These are phyloP conservation scores for Penicillium ucsense DNA, from an alignment of 495 filamentous ascomycete species.

Conservation along the genomic window DNA sequence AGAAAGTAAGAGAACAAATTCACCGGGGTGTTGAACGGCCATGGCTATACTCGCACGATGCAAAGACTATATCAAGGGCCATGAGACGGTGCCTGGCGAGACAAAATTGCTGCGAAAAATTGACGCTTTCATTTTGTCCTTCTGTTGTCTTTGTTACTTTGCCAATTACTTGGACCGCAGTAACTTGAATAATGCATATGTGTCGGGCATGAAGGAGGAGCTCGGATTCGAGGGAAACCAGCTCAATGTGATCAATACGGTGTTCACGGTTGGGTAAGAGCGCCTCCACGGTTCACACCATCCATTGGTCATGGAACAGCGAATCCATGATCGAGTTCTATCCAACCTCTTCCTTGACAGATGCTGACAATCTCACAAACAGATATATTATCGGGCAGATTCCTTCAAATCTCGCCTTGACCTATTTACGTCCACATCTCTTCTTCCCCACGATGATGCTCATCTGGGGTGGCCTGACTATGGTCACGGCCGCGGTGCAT, in stretches of 20 bases:
- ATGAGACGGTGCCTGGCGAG: constrained; percentile 8
- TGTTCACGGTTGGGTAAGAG: constrained; percentile 20
- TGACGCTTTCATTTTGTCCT: constrained; percentile 57
- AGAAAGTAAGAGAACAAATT: too few species aligned
- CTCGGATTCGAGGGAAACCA: constrained; percentile 47
- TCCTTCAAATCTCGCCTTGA: constrained; percentile 50
- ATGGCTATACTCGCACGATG: neutral
- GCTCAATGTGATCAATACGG: constrained; percentile 49
- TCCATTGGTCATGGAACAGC: too few species aligned
- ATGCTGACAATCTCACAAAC: too few species aligned
- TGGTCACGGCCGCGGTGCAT: constrained; percentile 45
- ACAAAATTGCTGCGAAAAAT: constrained; percentile 17
- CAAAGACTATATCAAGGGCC: constrained; percentile 2
- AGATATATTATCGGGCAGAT: constrained; percentile 48
- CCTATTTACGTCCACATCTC: constrained; percentile 46
- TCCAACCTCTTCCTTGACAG: neutral
- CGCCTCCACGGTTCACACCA: too few species aligned
- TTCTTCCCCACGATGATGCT: constrained; percentile 55
- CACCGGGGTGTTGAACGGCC: neutral
- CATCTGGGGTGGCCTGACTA: constrained; percentile 51
- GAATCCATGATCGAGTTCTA: neutral
- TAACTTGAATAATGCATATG: constrained; percentile 54
- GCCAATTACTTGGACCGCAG: constrained; percentile 44
- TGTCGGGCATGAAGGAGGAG: constrained; percentile 58
- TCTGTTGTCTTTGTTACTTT: constrained; percentile 54